Evolutionary conservation across 345 rosid genomes (phyloP).

Genomic region (Arabis alpina): DNA sequence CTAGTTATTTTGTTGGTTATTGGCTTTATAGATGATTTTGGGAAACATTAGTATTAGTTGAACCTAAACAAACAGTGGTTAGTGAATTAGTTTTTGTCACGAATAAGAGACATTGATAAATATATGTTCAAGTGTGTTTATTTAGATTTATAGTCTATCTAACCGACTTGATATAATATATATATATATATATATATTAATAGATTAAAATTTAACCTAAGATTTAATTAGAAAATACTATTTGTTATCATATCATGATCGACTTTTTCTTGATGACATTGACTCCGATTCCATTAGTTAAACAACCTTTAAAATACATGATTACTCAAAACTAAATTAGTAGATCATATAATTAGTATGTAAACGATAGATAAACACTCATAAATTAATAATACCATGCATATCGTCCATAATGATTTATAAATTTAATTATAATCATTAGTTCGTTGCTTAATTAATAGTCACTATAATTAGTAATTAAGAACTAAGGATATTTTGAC

Average conservation of each 20-base stretch:
- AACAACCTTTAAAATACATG: neutral
- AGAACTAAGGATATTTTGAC: too few relatives aligned
- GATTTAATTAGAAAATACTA: too few relatives aligned
- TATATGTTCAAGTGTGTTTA: neutral
- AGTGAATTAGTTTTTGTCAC: neutral
- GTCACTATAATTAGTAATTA: too few relatives aligned
- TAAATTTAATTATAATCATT: too few relatives aligned
- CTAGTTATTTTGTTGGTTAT: slow-evolving; percentile 3
- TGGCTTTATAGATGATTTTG: neutral
- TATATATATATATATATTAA: neutral
- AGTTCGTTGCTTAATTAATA: too few relatives aligned
- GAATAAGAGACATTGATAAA: slow-evolving; percentile 1
- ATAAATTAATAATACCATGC: too few relatives aligned
- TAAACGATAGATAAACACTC: too few relatives aligned
- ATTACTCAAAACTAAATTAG: neutral
- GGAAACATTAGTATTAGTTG: neutral
- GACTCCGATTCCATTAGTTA: neutral
- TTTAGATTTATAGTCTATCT: neutral
- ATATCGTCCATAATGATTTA: too few relatives aligned
- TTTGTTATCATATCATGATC: too few relatives aligned
- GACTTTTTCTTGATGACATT: too few relatives aligned
- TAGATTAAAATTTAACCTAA: neutral
- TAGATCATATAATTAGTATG: neutral
- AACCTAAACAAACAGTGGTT: neutral
- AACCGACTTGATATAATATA: neutral